Evolutionary conservation across 2,329 filamentous ascomycete genomes (phyloP).

Genomic region (Colletotrichum chlorophyti): DNA sequence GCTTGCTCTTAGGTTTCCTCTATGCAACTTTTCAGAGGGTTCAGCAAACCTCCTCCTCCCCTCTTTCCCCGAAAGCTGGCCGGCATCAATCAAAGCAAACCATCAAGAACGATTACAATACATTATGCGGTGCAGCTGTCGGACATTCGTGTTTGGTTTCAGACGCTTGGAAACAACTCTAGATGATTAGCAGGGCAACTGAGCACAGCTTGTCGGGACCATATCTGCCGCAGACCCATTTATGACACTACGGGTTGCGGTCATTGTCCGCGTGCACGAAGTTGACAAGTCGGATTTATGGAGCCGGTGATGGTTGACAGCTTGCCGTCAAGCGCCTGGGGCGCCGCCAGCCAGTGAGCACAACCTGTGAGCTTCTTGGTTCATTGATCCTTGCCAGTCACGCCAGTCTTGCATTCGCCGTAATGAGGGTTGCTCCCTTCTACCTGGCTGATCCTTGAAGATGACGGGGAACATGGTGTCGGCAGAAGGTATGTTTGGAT

Average conservation of each 20-base stretch:
- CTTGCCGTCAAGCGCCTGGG: too few relatives aligned
- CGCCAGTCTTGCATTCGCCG: slow-evolving; percentile 23
- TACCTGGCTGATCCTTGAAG: slow-evolving; percentile 21
- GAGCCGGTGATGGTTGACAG: slow-evolving; percentile 9
- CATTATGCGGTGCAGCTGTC: too few relatives aligned
- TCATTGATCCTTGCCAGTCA: slow-evolving; percentile 17
- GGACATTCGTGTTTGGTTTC: slow-evolving; percentile 28
- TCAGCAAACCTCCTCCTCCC: too few relatives aligned
- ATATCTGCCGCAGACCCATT: slow-evolving; percentile 12
- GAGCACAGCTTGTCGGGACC: slow-evolving; percentile 21
- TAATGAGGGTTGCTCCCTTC: slow-evolving; percentile 17
- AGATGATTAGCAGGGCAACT: slow-evolving; percentile 20
- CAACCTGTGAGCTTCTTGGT: slow-evolving; percentile 4
- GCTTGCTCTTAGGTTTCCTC: too few relatives aligned
- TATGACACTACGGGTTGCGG: too few relatives aligned
- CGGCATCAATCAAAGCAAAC: slow-evolving; percentile 25
- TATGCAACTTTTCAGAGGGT: too few relatives aligned
- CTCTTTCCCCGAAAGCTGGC: not conserved
- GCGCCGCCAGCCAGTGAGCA: not conserved
- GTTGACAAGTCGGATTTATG: slow-evolving; percentile 17
- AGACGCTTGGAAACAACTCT: slow-evolving; percentile 26
- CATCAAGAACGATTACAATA: slow-evolving; percentile 16
- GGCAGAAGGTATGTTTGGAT: slow-evolving; percentile 26
- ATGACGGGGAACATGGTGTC: slow-evolving; percentile 15
- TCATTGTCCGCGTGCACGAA: slow-evolving; percentile 13